Evolutionary conservation across 257 asterid species (phyloP), one percentile per base, ranked within the genome.

Genomic region (Anisodus tanguticus): DNA sequence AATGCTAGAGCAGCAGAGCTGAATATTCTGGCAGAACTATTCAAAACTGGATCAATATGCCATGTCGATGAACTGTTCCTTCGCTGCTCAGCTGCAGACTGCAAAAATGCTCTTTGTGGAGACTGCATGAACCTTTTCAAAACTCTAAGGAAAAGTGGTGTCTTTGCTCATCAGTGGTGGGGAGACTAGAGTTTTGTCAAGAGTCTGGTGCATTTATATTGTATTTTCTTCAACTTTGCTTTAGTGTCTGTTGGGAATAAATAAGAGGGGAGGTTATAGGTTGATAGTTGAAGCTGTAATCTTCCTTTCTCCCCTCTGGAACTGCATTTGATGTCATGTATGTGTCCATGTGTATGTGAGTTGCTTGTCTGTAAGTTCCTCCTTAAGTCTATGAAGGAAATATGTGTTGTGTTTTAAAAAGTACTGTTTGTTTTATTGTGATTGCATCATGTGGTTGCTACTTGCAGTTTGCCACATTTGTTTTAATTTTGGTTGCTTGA

Each of bases 161-260:
- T 96, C 13, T 94, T 93, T 87, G 99, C 81, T 69, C 99, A 96
- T 81, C 90, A 87, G 85, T 91, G 97, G 97, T 71, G 77, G 64
- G 93, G 94, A 10, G 91, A 90, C 64, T 89, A 90, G 90, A 86
- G 70, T 43, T 62, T 26, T 19, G 49, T 81, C 64, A n/a, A n/a
- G 64, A 71, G 49, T 83, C 13, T 49, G 39, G 41, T 77, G 82
- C 19, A 22, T 55, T 49, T n/a, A 69, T 22, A 53, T 47, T 55
- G 7, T 72, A 10, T 5, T 87, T 82, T 80, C 16, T 41, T 45
- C 58, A 22, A 49, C 37, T 78, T 51, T 39, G 16, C 76, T 83
- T 82, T 39, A 11, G 54, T 77, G 15, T 84, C 62, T 66, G 62
- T 31, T 71, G 51, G 37, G 58, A 88, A 90, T 86, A 86, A 90